Conservation (phyloP, 345 rosid species). For the Eucalyptus guilfoylei region DNA sequence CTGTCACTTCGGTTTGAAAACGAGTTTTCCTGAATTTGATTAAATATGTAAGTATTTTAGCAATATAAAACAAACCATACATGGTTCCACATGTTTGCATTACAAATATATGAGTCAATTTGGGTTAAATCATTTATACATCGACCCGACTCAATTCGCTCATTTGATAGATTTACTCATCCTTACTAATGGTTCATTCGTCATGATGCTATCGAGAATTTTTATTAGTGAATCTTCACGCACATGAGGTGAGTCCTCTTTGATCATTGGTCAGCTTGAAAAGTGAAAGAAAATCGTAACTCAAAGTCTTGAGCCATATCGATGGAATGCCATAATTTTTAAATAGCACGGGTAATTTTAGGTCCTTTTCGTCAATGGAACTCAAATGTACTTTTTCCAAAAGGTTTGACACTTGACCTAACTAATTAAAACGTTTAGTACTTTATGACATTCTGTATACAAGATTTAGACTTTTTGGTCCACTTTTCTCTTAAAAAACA, state of each 20-base stretch:
- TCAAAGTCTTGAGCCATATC: not conserved
- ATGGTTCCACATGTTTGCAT: no score
- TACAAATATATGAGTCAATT: no score
- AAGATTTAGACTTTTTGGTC: not conserved
- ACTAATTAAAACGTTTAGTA: not conserved
- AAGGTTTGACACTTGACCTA: not conserved
- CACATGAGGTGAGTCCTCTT: not conserved
- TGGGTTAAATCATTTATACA: no score
- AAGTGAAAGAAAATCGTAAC: not conserved
- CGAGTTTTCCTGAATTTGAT: rapidly evolving
- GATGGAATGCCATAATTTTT: not conserved
- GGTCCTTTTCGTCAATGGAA: not conserved
- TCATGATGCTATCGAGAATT: not conserved
- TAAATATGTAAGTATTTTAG: no score
- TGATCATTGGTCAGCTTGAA: not conserved
- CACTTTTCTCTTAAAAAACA: not conserved
- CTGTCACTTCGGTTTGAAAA: no score
- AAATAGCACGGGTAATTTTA: not conserved
- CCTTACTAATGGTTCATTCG: not conserved
- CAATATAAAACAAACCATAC: no score
- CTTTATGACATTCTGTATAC: not conserved
- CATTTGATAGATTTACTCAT: no score
- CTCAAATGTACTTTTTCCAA: not conserved
- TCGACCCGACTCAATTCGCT: rapidly evolving
- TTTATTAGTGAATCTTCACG: not conserved